Conservation (phyloP, 2,329 filamentous ascomycete species). For the Trichoderma gracile region DNA sequence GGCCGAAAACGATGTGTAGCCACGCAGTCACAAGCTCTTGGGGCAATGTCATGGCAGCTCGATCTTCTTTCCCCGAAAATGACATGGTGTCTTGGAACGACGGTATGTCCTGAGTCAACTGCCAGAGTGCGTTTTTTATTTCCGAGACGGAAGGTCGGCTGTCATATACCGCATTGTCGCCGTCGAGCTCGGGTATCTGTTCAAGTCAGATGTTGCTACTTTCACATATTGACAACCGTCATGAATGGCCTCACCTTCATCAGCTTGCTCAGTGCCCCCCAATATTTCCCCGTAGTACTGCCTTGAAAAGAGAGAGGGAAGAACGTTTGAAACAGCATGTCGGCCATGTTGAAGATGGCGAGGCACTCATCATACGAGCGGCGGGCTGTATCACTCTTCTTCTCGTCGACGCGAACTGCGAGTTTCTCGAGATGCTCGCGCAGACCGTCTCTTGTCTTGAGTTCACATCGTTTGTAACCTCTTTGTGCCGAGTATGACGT, state of each 20-base stretch:
- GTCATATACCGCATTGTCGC: background rate
- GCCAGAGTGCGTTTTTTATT: slow-evolving; percentile 28
- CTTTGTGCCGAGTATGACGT: slow-evolving; percentile 34
- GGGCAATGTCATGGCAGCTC: slow-evolving; percentile 38
- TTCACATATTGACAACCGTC: background rate
- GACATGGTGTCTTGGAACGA: slow-evolving; percentile 36
- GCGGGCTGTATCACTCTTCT: slow-evolving; percentile 31
- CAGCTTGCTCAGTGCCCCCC: slow-evolving; percentile 43
- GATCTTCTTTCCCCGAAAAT: slow-evolving; percentile 34
- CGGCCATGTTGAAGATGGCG: slow-evolving; percentile 45
- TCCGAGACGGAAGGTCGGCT: slow-evolving; percentile 22
- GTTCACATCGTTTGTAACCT: slow-evolving; percentile 34
- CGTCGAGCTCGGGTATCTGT: slow-evolving; percentile 26
- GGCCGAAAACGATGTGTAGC: slow-evolving; percentile 44
- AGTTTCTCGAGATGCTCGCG: slow-evolving; percentile 32
- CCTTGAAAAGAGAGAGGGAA: slow-evolving; percentile 41
- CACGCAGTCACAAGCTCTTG: slow-evolving; percentile 44
- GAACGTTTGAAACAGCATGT: slow-evolving; percentile 46
- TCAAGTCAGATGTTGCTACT: background rate
- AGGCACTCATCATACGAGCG: slow-evolving; percentile 38
- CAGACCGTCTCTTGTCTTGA: slow-evolving; percentile 31
- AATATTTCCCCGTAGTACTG: slow-evolving; percentile 45
- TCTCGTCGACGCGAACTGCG: slow-evolving; percentile 30
- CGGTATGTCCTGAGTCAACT: slow-evolving; percentile 33
- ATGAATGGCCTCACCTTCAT: slow-evolving; percentile 34